Conservation (phyloP, 1,139 yeast species). For the Candida frijolesensis region DNA sequence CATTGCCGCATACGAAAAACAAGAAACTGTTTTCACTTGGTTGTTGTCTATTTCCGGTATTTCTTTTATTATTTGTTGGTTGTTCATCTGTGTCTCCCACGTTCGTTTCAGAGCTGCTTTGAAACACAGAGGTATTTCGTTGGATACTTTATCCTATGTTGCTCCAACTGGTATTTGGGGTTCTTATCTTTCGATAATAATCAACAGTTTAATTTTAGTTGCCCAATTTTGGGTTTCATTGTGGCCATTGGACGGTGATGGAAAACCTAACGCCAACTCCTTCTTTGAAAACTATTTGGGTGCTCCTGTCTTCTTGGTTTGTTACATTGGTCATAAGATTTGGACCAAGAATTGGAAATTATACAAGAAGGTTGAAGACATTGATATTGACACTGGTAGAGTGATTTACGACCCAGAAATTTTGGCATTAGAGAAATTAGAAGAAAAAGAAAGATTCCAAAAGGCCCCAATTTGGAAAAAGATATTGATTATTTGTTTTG, state of each 20-base stretch:
- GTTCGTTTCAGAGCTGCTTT: conserved; percentile 36
- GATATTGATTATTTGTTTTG: conserved; percentile 27
- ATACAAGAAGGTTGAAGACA: conserved; percentile 33
- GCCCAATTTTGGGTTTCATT: conserved; percentile 45
- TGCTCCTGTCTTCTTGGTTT: conserved; percentile 30
- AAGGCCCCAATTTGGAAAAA: conserved; percentile 28
- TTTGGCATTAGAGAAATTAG: conserved; percentile 39
- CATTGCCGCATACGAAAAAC: conserved; percentile 26
- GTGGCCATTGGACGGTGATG: conserved; percentile 36
- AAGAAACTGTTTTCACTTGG: conserved; percentile 27
- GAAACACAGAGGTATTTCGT: conserved; percentile 26
- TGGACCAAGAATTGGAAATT: conserved; percentile 27
- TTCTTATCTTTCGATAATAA: conserved; percentile 22
- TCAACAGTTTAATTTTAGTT: conserved; percentile 25
- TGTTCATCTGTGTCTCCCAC: conserved; percentile 36
- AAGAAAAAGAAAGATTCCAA: conserved; percentile 26
- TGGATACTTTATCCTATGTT: conserved; percentile 32
- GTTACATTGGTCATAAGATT: conserved; percentile 36
- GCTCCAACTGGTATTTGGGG: conserved; percentile 32
- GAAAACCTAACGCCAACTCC: conserved; percentile 29
- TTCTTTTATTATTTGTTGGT: conserved; percentile 28
- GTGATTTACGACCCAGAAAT: conserved; percentile 42
- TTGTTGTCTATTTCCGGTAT: conserved; percentile 28
- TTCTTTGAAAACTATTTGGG: conserved; percentile 41
- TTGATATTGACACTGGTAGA: conserved; percentile 46